Percentiles rank a stretch among this genome's conserved stretches.
Conservation (phyloP, 179 eudicot species). For the Silene noctiflora region DNA sequence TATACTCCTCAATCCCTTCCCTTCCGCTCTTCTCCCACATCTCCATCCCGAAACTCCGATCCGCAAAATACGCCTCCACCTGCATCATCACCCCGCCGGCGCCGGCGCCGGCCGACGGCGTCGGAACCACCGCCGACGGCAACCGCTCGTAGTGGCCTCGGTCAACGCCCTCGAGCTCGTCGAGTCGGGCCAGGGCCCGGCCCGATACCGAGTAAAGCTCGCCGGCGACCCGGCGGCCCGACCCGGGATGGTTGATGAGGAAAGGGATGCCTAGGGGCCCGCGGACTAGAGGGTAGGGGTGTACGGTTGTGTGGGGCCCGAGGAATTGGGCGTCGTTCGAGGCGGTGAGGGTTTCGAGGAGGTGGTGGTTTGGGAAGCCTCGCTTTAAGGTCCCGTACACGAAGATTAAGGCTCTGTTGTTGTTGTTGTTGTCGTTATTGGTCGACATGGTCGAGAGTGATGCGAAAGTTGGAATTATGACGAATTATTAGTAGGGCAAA, state of each 20-base stretch:
- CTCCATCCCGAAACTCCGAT: conserved; percentile 45
- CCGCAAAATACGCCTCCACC: conserved; percentile 57
- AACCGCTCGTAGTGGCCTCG: conserved; percentile 53
- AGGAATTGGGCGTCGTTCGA: conserved; percentile 44
- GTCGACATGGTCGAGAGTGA: conserved; percentile 16
- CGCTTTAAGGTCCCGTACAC: conserved; percentile 53
- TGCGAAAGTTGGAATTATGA: background rate
- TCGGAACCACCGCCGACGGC: conserved; percentile 27
- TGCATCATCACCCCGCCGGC: conserved; percentile 25
- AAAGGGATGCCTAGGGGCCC: conserved; percentile 59
- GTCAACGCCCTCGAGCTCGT: conserved; percentile 46
- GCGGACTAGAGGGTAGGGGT: conserved; percentile 38
- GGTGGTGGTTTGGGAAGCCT: conserved; percentile 46
- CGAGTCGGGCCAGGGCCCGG: conserved; percentile 37
- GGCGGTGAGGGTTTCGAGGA: conserved; percentile 29
- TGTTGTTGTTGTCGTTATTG: background rate
- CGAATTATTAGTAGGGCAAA: background rate
- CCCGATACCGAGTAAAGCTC: conserved; percentile 50
- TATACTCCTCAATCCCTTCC: conserved; percentile 38
- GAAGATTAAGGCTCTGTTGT: conserved; percentile 31
- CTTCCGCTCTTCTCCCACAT: conserved; percentile 47
- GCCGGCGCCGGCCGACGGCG: background rate
- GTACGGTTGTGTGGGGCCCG: conserved; percentile 34
- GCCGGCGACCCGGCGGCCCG: conserved; percentile 47
- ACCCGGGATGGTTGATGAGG: conserved; percentile 47